Percentiles rank a stretch among this genome's conserved stretches.
These are phyloP conservation scores for Cercophora sp. DNA, from an alignment of 495 filamentous ascomycete species.

Conservation along the genomic window DNA sequence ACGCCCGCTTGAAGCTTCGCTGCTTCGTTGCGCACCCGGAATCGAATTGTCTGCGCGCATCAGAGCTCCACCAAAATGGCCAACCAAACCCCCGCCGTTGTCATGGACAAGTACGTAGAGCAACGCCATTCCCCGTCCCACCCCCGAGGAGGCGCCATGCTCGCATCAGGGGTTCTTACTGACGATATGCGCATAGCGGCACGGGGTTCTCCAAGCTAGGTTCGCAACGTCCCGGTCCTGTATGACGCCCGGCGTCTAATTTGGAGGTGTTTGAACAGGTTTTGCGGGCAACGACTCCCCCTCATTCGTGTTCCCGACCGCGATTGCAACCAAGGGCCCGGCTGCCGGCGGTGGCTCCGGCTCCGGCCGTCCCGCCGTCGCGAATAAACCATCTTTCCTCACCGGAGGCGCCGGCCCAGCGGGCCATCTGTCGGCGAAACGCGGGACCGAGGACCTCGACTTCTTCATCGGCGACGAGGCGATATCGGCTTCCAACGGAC, in stretches of 20 bases:
- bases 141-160: too few species aligned
- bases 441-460: constrained; percentile 95
- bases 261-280: too few species aligned
- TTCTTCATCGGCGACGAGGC: constrained; percentile 99
- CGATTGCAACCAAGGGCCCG: constrained; percentile 89
- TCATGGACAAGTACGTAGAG: constrained; percentile 98
- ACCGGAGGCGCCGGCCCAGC: constrained; percentile 80
- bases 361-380: constrained; percentile 82
- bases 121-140: constrained; percentile 3
- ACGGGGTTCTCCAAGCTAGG: constrained; percentile 98
- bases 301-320: constrained; percentile 97
- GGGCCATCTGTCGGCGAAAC: constrained; percentile 82
- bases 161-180: constrained; percentile 11
- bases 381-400: constrained; percentile 90
- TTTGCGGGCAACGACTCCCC: constrained; percentile 99
- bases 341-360: constrained; percentile 67
- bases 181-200: constrained; percentile 59
- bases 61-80: constrained; percentile 61
- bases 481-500: constrained; percentile 73
- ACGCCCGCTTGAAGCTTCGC: constrained; percentile 6
- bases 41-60: constrained; percentile 22
- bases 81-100: constrained; percentile 98
- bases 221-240: constrained; percentile 30
- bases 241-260: constrained; percentile 4
- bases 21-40: constrained; percentile 19